A percentile compares a stretch with the other conserved stretches of the same genome.
These are phyloP conservation scores for Akanthomyces uredinophilus DNA, from an alignment of 2,329 filamentous ascomycete species.

Conservation along the genomic window DNA sequence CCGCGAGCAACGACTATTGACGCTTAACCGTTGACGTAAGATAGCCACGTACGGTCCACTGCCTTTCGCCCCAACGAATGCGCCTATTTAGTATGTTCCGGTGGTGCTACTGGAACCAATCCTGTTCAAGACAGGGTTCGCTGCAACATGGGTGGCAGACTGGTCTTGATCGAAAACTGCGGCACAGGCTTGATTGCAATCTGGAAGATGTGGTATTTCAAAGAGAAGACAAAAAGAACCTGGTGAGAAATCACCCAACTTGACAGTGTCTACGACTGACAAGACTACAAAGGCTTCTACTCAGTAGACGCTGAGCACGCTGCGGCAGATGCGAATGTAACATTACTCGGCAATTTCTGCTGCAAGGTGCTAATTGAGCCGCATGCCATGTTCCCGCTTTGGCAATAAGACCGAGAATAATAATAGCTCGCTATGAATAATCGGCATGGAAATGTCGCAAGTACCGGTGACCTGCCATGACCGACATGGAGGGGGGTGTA, in stretches of 20 bases:
- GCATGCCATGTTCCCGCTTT: neutral
- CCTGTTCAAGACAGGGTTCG: neutral
- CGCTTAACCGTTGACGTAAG: neutral
- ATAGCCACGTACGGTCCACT: neutral
- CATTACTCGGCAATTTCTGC: neutral
- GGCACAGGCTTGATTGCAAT: neutral
- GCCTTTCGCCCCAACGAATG: neutral
- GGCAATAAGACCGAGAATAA: neutral
- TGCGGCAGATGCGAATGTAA: neutral
- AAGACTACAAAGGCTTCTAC: too few relatives aligned
- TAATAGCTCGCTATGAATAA: neutral
- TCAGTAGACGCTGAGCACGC: neutral
- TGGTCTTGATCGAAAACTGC: neutral
- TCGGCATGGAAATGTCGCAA: neutral
- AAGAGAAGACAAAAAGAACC: neutral
- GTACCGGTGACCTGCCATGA: neutral
- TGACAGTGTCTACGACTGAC: too few relatives aligned
- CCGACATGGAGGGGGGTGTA: conserved; percentile 4
- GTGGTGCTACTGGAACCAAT: neutral
- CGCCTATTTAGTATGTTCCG: neutral
- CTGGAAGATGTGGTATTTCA: neutral
- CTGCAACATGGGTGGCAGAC: neutral
- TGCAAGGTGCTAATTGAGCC: neutral
- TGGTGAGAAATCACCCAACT: too few relatives aligned
- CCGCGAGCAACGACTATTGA: neutral